Percentiles rank a stretch among this genome's conserved stretches.
phyloP scores from a whole-genome alignment of 306 rosid genomes.

The Lagenaria siceraria region DNA sequence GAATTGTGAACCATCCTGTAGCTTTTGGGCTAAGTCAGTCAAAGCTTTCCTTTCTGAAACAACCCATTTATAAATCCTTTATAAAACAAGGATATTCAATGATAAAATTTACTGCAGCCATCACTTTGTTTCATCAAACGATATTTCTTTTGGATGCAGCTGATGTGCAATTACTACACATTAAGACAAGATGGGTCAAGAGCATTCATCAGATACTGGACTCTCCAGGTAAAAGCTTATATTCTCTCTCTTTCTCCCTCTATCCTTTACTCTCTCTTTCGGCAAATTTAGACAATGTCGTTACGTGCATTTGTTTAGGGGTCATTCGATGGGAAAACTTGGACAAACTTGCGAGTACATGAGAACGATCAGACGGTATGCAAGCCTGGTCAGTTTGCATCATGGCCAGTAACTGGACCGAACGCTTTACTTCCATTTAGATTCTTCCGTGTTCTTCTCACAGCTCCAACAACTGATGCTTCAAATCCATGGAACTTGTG shows the following conservation, averaged over 20 bases:
- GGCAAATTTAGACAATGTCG: neutral
- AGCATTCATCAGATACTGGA: constrained; percentile 74
- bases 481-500: constrained; percentile 68
- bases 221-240: constrained; percentile 45
- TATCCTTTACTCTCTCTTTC: neutral
- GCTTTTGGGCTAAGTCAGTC: neutral
- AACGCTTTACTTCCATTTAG: constrained; percentile 65
- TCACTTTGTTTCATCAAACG: neutral
- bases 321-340: constrained; percentile 70
- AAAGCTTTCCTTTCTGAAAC: neutral
- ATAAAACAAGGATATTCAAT: neutral
- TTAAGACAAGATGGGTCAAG: constrained; percentile 84
- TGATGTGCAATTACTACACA: constrained; percentile 87
- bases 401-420: constrained; percentile 71
- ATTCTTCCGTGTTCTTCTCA: constrained; percentile 56
- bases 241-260: neutral
- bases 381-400: constrained; percentile 87
- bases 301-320: constrained; percentile 32
- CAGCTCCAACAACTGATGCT: constrained; percentile 50
- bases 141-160: constrained; percentile 31
- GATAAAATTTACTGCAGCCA: neutral
- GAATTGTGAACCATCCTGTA: neutral
- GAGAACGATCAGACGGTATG: constrained; percentile 67
- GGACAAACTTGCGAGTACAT: constrained; percentile 65
- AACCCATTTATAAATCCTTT: neutral